Percentiles rank a stretch among this genome's conserved stretches.
These are phyloP conservation scores for Hypoxylon crocopeplum DNA, from an alignment of 495 filamentous ascomycete genomes.

Conservation along the genomic window DNA sequence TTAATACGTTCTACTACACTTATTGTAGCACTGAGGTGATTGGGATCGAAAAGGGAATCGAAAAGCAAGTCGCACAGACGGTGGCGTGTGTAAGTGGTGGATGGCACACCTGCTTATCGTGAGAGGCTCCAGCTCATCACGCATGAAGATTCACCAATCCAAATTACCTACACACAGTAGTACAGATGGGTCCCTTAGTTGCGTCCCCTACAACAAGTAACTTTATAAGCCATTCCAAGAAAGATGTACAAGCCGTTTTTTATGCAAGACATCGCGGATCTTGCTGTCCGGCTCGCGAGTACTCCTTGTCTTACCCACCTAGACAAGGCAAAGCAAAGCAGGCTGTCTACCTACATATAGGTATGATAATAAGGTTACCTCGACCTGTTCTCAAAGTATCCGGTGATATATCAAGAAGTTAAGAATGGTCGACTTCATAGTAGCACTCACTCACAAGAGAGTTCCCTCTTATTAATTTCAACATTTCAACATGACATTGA, in stretches of 20 bases:
- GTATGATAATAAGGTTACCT: background rate
- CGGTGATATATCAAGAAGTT: too few species aligned
- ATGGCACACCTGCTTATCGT: slow-evolving; percentile 9
- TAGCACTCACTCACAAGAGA: too few species aligned
- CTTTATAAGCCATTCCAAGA: slow-evolving; percentile 22
- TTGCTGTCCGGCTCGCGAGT: slow-evolving; percentile 14
- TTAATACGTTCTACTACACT: too few species aligned
- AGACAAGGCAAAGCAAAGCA: too few species aligned
- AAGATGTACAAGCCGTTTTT: slow-evolving; percentile 26
- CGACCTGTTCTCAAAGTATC: background rate
- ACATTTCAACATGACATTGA: too few species aligned
- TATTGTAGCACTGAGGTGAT: too few species aligned
- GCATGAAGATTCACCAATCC: slow-evolving; percentile 43
- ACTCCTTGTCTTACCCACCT: slow-evolving; percentile 4
- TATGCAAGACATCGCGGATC: slow-evolving; percentile 38
- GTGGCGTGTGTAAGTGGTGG: slow-evolving; percentile 8
- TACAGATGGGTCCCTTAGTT: slow-evolving; percentile 28
- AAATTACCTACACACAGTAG: slow-evolving; percentile 9
- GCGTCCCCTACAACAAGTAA: slow-evolving; percentile 14
- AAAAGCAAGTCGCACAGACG: slow-evolving; percentile 3
- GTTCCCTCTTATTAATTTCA: too few species aligned
- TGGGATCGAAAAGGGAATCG: background rate
- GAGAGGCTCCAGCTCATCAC: slow-evolving; percentile 47
- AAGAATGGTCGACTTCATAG: too few species aligned
- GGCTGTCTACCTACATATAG: too few species aligned